Evolutionary conservation across 1,284 basidiomycete species (phyloP), one percentile per base, ranked within the genome.

Genomic region (Gomphus sp.): DNA sequence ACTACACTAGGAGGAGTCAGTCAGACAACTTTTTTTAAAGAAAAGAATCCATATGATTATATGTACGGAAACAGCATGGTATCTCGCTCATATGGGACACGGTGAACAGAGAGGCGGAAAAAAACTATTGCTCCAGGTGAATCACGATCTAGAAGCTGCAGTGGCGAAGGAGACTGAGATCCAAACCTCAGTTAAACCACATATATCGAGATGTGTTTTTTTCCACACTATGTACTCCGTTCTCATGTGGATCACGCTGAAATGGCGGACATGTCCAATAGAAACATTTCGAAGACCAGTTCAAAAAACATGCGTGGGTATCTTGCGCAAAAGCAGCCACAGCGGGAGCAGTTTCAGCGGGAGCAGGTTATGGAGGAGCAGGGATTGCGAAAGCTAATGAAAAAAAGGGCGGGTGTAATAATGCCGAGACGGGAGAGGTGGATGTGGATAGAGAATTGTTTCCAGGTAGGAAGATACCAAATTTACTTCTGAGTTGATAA

Each of bases 281-380:
- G 88, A 90, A 90, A 81, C 92, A 94, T 39, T 96, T 96, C 73
- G 92, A 96, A 70, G 93, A 96, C 69, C 89, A 91, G 4, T 75
- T 96, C 65, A 88, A 86, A 74, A 22, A 95, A 94, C 70, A 76
- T 97, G 57, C 83, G 87, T 48, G 82, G 85, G 41, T 93, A 97
- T 68, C 74, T 96, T 52, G 91, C 93, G 63, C 85, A 87, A 76
- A 96, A 95, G 70, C 74, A 84, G n/a, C 80, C 81, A 0, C 90
- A 91, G 69, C 77, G 86, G 54, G 89, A 90, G 62, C 87, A 89
- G 65, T 22, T 22, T 0, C 90, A 91, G 69, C 77, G 86, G 54
- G 89, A 90, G 62, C 87, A 89, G 65, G 72, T 91, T 69, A 82
- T 81, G 65, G 88, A 90, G 70, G 78, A 82, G 66, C 84, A 82